Evolutionary conservation across 306 rosid species (phyloP).

Genomic region (Arachis hypogaea): DNA sequence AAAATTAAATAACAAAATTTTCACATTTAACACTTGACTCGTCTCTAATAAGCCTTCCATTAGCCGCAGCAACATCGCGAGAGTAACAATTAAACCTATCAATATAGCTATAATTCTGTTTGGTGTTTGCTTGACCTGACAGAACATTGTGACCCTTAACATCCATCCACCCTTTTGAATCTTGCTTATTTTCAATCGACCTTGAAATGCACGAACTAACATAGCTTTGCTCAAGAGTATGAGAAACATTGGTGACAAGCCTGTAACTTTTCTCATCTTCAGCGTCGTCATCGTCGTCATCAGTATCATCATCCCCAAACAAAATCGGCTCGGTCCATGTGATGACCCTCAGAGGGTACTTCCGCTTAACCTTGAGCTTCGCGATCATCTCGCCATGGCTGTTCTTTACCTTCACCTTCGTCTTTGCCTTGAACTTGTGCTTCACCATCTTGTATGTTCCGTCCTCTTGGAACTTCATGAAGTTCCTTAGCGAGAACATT

Average conservation of each 20-base stretch:
- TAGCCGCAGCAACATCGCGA: conserved; percentile 41
- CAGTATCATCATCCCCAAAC: not conserved
- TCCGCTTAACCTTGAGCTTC: conserved; percentile 38
- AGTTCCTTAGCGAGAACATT: conserved; percentile 46
- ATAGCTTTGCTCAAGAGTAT: conserved; percentile 51
- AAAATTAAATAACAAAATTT: conserved; percentile 34
- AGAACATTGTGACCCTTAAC: conserved; percentile 74
- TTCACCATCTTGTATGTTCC: conserved; percentile 62
- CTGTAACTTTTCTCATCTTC: conserved; percentile 27
- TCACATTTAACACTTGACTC: conserved; percentile 46
- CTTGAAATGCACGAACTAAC: conserved; percentile 12
- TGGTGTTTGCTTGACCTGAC: conserved; percentile 57
- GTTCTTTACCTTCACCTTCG: conserved; percentile 39
- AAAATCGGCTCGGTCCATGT: conserved; percentile 41
- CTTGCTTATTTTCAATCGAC: conserved; percentile 49
- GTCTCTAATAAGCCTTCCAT: conserved; percentile 52
- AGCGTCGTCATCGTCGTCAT: not conserved
- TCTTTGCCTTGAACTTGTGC: conserved; percentile 53
- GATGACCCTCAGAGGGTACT: conserved; percentile 54
- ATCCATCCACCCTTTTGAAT: conserved; percentile 75
- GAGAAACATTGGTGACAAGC: conserved; percentile 59
- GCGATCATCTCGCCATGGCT: conserved; percentile 37
- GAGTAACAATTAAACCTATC: conserved; percentile 52
- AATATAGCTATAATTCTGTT: conserved; percentile 47
- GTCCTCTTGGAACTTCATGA: conserved; percentile 41